Base-by-base conservation (phyloP, 306 rosid genomes). In the Prunus campanulata region DNA sequence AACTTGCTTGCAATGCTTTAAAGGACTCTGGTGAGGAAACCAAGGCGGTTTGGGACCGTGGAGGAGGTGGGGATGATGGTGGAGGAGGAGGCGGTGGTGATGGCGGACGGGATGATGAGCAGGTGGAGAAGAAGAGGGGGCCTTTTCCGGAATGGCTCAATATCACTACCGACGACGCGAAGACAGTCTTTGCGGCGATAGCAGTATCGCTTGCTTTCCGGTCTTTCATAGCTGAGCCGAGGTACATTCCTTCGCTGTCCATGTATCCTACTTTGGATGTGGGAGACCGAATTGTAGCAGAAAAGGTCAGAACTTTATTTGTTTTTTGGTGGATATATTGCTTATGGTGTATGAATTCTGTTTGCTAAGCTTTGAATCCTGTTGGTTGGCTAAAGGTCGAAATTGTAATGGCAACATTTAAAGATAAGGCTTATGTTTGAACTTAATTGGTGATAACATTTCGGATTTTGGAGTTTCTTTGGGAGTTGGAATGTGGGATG, bases 181-280 rank as follows among this genome's bases (percentile, higher is more conserved):
- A 86, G 83, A 90, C 98, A 19, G 93, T 92, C 10, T 85, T 95
- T 74, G 98, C 87, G 51, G 97, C 97, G 13, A 80, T 95, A 61
- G 99, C 87, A 2, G 70, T 88, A 42, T 82, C 90, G 59, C 80
- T 86, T 69, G 92, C 86, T 8, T 84, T 88, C 80, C 88, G 97
- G 64, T 47, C 93, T 4, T 91, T 92, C 72, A 83, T 95, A 74
- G 99, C 99, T 32, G 99, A 95, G 90, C 99, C 99, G 68, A 89
- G 99, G 88, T 95, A 70, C 84, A 95, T 95, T 89, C 99, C 99
- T 77, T 95, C 99, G 35, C 76, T 95, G 91, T 95, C 99, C 29
- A 95, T 95, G 99, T 95, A 91, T 85, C 99, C 99, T 77, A 95
- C 99, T 3, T 92, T 92, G 87, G 97, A 95, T 89, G 98, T 95